Evolutionary conservation across 257 asterid genomes (phyloP), one percentile per base, ranked within the genome.

Genomic region (Solanum megistacrolobum): DNA sequence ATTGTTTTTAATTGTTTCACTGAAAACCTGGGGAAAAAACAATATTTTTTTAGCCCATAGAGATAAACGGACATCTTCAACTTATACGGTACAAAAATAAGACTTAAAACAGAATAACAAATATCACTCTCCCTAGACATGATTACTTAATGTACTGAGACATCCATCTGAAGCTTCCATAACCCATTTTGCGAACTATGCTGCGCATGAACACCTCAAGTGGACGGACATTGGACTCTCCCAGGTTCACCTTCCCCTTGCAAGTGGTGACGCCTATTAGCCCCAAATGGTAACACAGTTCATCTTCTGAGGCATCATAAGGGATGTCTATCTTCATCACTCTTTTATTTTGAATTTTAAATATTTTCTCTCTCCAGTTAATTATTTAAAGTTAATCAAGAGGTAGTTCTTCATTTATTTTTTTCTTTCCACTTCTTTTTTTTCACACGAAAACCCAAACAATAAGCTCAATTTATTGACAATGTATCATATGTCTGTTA

Each of bases 191-290:
- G 38, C 96, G 95, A 34, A 95, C 98, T 83, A 95, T 94, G 94
- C 96, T 95, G 93, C 98, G 94, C 98, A 95, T 95, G 91, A 93
- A 95, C 29, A 95, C 95, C 91, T 95, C 96, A 11, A 94, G 91
- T 14, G 98, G 97, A 5, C 92, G 94, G 13, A 93, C 93, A 34
- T 93, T 93, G 81, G 95, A 88, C 23, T 94, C 98, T 11, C 93
- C 90, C 55, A 93, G 87, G 90, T 94, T 93, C 16, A 95, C 98
- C 86, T 92, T 95, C 52, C 98, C 98, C 89, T 95, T 94, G 58
- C 98, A 98, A 5, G 98, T 93, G 60, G 96, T 95, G 87, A 94
- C 60, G 34, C 95, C 93, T 10, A 73, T 87, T 90, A 94, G 87
- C 36, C 98, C 96, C 92, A 95, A 48, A 91, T 92, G 91, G 90